Evolutionary conservation across 495 filamentous ascomycete genomes (phyloP).

Genomic region (Thozetella sp.): DNA sequence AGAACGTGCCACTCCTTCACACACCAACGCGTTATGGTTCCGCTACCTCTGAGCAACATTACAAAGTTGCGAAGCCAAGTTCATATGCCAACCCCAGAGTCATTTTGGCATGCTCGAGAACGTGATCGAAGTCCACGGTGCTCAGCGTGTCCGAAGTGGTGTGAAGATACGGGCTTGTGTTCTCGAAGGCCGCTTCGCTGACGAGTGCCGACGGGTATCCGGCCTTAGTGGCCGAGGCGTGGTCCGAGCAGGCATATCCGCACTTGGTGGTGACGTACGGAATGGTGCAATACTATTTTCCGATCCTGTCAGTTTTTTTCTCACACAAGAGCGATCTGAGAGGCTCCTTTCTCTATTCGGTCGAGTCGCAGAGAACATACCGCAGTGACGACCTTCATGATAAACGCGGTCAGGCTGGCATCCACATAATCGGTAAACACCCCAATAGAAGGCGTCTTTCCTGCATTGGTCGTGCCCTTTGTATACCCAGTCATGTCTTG

Average conservation of each 20-base stretch:
- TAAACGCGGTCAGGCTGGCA: constrained; percentile 73
- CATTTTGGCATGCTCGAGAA: constrained; percentile 89
- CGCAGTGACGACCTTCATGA: constrained; percentile 76
- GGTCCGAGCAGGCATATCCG: constrained; percentile 91
- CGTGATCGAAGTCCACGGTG: constrained; percentile 84
- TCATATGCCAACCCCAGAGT: constrained; percentile 84
- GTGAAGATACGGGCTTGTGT: constrained; percentile 82
- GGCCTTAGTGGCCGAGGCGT: constrained; percentile 83
- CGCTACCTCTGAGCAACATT: too few relatives aligned
- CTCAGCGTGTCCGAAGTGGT: constrained; percentile 80
- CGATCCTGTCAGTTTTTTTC: not conserved
- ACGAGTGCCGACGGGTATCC: constrained; percentile 91
- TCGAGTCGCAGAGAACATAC: constrained; percentile 41
- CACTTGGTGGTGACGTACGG: constrained; percentile 84
- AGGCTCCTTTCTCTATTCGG: too few relatives aligned
- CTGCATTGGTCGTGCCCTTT: constrained; percentile 78
- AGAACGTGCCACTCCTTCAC: too few relatives aligned
- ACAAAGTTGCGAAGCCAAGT: constrained; percentile 62
- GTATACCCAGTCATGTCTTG: constrained; percentile 95
- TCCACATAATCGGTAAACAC: constrained; percentile 89
- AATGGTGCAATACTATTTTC: constrained; percentile 72
- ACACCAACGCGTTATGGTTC: too few relatives aligned
- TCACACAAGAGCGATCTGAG: not conserved
- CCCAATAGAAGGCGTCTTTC: constrained; percentile 75
- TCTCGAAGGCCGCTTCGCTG: constrained; percentile 79